These are phyloP conservation scores for Linnemannia exigua DNA, from an alignment of 192 early-diverging fungal species.

Conservation along the genomic window DNA sequence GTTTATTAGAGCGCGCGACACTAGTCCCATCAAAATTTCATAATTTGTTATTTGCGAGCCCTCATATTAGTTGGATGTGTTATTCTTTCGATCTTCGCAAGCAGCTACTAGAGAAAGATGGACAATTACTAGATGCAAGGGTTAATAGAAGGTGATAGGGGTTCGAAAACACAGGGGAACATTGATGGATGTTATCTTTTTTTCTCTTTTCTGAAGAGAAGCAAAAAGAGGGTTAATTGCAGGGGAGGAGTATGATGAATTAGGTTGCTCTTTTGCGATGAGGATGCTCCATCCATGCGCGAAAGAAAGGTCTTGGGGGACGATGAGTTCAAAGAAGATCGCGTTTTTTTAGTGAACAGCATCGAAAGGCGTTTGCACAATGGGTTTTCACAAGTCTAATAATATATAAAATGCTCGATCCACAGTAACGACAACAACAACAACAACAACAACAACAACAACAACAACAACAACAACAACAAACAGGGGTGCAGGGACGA, in stretches of 20 bases:
- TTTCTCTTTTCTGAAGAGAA: background rate
- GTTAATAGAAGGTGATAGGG: background rate
- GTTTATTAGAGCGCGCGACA: background rate
- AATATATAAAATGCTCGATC: background rate
- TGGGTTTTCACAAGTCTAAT: background rate
- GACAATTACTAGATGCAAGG: background rate
- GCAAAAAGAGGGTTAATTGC: background rate
- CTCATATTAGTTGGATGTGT: background rate
- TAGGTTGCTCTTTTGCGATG: background rate
- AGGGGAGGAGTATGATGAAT: background rate
- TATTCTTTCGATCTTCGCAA: background rate
- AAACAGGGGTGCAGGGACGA: too few relatives aligned
- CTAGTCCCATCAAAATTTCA: background rate
- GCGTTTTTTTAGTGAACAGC: background rate
- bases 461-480: background rate
- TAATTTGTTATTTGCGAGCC: slow-evolving; percentile 3
- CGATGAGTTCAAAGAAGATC: background rate
- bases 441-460: background rate
- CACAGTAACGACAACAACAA: background rate
- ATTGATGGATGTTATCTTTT: too few relatives aligned
- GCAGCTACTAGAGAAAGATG: background rate
- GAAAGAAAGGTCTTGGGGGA: background rate
- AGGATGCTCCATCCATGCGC: background rate
- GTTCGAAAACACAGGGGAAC: background rate
- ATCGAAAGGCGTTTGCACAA: background rate